Evolutionary conservation across 1,284 basidiomycete genomes (phyloP).

Genomic region (Rhodotorula sp.): DNA sequence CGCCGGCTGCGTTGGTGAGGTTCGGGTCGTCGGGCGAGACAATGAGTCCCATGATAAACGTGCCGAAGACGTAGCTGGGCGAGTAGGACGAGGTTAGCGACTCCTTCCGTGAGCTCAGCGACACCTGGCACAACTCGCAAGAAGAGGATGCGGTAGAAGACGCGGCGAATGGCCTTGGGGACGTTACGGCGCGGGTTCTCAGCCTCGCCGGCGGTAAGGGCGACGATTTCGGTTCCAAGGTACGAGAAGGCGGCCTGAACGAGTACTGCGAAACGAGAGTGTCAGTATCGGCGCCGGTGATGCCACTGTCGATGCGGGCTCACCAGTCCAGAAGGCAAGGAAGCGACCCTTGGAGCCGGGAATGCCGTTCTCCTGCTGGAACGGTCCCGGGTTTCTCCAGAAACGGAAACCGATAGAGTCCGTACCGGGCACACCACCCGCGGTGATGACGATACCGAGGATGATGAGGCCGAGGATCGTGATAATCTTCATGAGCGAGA

Average conservation of each 20-base stretch:
- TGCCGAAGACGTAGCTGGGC: slow-evolving; percentile 43
- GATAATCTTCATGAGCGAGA: slow-evolving; percentile 33
- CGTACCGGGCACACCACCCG: slow-evolving; percentile 60
- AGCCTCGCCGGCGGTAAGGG: slow-evolving; percentile 52
- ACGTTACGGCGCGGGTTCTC: slow-evolving; percentile 51
- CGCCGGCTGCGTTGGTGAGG: slow-evolving; percentile 58
- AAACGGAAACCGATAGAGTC: slow-evolving; percentile 53
- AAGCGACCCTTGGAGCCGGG: slow-evolving; percentile 48
- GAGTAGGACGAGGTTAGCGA: slow-evolving; percentile 23
- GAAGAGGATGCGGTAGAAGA: slow-evolving; percentile 58
- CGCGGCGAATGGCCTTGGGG: slow-evolving; percentile 71
- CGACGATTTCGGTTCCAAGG: slow-evolving; percentile 78
- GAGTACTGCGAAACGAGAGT: slow-evolving; percentile 46
- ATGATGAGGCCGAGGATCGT: slow-evolving; percentile 34
- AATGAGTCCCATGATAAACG: slow-evolving; percentile 64
- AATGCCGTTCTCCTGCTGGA: slow-evolving; percentile 50
- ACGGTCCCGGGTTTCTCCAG: slow-evolving; percentile 64
- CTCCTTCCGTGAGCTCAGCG: neutral
- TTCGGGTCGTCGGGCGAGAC: slow-evolving; percentile 67
- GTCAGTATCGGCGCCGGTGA: slow-evolving; percentile 46
- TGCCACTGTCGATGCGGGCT: slow-evolving; percentile 35
- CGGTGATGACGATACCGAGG: slow-evolving; percentile 55
- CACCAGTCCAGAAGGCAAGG: slow-evolving; percentile 41
- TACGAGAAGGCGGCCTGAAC: slow-evolving; percentile 71
- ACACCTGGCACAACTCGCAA: slow-evolving; percentile 44